Conservation (phyloP, 352 stramenopile species). For the Globisporangium splendens region DNA sequence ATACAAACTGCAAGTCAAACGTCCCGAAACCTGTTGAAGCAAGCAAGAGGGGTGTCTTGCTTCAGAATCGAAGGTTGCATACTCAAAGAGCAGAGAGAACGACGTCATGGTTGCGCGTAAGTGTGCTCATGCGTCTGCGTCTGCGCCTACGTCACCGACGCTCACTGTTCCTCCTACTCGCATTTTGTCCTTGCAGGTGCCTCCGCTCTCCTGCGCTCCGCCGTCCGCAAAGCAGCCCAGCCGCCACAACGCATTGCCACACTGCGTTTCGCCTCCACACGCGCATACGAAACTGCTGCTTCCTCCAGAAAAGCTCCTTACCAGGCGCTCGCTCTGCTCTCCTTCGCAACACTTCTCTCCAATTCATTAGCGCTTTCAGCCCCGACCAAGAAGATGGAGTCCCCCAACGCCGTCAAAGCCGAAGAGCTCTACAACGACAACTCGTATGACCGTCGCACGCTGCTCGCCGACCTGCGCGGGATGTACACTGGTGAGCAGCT, state of each 20-base stretch:
- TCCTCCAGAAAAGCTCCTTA: background rate
- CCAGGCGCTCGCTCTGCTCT: conserved; percentile 23
- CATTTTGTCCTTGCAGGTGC: background rate
- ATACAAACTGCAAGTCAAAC: conserved; percentile 10
- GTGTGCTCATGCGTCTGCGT: background rate
- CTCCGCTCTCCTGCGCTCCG: conserved; percentile 6
- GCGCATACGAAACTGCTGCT: conserved; percentile 10
- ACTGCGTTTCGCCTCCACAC: conserved; percentile 13
- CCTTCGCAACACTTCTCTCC: conserved; percentile 10
- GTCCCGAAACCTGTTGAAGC: conserved; percentile 4
- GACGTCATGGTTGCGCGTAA: background rate
- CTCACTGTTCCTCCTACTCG: background rate
- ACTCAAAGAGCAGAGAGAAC: background rate
- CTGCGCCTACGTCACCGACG: background rate
- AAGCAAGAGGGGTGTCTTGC: background rate
- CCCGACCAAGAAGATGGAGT: conserved; percentile 46
- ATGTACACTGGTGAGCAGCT: conserved; percentile 35
- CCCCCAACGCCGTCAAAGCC: conserved; percentile 52
- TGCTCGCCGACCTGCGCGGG: conserved; percentile 59
- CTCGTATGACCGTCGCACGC: conserved; percentile 61
- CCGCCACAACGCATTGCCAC: conserved; percentile 7
- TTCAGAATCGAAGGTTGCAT: background rate
- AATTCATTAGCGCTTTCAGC: conserved; percentile 14
- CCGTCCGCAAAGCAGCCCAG: conserved; percentile 1
- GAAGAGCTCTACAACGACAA: conserved; percentile 84